Conservation (phyloP, 257 asterid species). For the Orobanche coerulescens region DNA sequence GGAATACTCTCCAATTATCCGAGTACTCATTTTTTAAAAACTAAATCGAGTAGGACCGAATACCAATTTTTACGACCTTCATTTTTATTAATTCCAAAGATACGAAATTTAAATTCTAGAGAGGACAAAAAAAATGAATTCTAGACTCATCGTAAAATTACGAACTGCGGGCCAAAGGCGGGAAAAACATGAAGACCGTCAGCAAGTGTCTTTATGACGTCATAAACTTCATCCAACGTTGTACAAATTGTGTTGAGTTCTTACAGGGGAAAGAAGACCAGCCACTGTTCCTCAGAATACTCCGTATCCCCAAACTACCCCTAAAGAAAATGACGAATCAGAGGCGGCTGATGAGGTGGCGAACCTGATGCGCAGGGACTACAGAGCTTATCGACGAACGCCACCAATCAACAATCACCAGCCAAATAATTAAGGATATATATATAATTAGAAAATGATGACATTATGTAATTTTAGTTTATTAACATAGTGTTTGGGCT, state of each 20-base stretch:
- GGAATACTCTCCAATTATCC: no score
- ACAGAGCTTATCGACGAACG: slow-evolving; percentile 32
- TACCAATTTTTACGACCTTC: no score
- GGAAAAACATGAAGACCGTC: neutral
- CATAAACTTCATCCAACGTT: no score
- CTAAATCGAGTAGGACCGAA: no score
- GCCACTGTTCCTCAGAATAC: neutral
- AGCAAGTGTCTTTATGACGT: no score
- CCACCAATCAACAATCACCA: slow-evolving; percentile 71
- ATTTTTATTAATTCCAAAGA: no score
- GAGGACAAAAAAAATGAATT: no score
- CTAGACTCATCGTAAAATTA: no score
- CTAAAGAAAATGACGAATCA: slow-evolving; percentile 15
- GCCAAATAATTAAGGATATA: slow-evolving; percentile 32
- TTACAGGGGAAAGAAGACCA: slow-evolving; percentile 12
- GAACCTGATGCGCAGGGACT: slow-evolving; percentile 47
- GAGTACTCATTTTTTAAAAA: no score
- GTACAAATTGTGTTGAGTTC: no score
- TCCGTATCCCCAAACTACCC: neutral
- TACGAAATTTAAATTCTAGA: no score
- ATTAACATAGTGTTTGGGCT: slow-evolving; percentile 32
- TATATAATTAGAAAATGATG: neutral
- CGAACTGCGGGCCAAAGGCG: no score
- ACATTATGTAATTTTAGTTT: neutral
- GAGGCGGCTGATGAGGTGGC: slow-evolving; percentile 45